These are phyloP conservation scores for Talaromyces nanjingensis DNA, from an alignment of 495 filamentous ascomycete species.

Conservation along the genomic window DNA sequence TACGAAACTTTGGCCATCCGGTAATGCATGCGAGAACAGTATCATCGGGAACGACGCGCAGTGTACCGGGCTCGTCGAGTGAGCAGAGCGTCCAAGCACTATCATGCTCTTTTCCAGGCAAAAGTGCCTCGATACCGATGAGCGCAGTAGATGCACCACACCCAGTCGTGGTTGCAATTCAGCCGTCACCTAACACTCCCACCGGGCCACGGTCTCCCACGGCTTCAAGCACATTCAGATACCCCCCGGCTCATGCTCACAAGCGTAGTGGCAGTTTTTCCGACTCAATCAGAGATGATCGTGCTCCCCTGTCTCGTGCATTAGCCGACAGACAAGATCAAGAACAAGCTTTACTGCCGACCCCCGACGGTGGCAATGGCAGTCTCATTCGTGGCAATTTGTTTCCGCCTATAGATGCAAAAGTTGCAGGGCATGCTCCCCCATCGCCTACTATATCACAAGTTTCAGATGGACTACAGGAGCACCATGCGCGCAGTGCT, in stretches of 20 bases:
- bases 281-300: conserved; percentile 76
- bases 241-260: conserved; percentile 43
- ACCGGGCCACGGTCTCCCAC: conserved; percentile 23
- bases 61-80: conserved; percentile 42
- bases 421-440: conserved; percentile 64
- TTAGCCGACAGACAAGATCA: conserved; percentile 28
- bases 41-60: conserved; percentile 37
- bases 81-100: conserved; percentile 59
- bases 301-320: conserved; percentile 47
- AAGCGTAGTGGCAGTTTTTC: conserved; percentile 74
- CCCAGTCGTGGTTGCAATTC: conserved; percentile 38
- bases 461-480: not conserved
- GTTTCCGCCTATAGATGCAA: conserved; percentile 67
- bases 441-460: conserved; percentile 45
- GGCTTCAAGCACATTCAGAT: conserved; percentile 22
- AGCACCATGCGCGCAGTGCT: conserved; percentile 25
- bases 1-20: not conserved
- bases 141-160: conserved; percentile 50
- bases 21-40: conserved; percentile 32
- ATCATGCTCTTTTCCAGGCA: conserved; percentile 79
- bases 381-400: conserved; percentile 79
- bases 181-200: conserved; percentile 15
- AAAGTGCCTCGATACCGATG: conserved; percentile 33
- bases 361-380: conserved; percentile 41
- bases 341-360: conserved; percentile 25